Evolutionary conservation across 768 basidiomycete genomes (phyloP).

Genomic region (Trametes cinnabarina): DNA sequence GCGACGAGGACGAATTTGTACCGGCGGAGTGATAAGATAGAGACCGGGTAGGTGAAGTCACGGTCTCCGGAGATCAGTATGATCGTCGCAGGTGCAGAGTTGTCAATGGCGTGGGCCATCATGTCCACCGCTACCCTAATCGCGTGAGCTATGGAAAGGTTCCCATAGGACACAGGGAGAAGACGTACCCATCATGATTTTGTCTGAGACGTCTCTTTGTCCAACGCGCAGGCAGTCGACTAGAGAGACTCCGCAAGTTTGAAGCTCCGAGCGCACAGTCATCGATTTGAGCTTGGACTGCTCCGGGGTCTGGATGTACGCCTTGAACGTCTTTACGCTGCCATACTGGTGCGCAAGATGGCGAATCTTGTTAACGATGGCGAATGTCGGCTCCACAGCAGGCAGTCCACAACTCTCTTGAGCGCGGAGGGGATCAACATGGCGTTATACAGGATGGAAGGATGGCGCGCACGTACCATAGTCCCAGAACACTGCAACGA

Average conservation of each 20-base stretch:
- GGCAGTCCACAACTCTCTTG: conserved; percentile 40
- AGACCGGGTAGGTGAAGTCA: conserved; percentile 62
- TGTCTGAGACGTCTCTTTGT: conserved; percentile 40
- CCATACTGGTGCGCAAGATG: conserved; percentile 47
- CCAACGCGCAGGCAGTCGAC: conserved; percentile 30
- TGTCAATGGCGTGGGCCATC: conserved; percentile 64
- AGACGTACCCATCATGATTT: conserved; percentile 48
- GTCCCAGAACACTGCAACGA: not conserved
- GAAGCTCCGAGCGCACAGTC: conserved; percentile 41
- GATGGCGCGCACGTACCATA: not conserved
- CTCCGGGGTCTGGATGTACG: conserved; percentile 49
- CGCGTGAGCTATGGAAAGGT: not conserved
- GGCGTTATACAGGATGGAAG: not conserved
- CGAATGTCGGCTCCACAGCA: conserved; percentile 39
- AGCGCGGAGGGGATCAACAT: too few relatives aligned
- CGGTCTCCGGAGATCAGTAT: conserved; percentile 66
- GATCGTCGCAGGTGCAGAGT: conserved; percentile 49
- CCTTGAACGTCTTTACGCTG: conserved; percentile 48
- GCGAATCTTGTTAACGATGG: conserved; percentile 43
- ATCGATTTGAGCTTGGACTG: conserved; percentile 35
- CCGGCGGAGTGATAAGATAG: conserved; percentile 9
- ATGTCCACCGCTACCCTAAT: conserved; percentile 52
- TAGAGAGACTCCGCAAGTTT: conserved; percentile 49
- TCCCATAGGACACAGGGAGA: not conserved
- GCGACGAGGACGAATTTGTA: conserved; percentile 32